These are phyloP conservation scores for Thalassiosira profunda DNA, from an alignment of 108 stramenopile species.

Conservation along the genomic window DNA sequence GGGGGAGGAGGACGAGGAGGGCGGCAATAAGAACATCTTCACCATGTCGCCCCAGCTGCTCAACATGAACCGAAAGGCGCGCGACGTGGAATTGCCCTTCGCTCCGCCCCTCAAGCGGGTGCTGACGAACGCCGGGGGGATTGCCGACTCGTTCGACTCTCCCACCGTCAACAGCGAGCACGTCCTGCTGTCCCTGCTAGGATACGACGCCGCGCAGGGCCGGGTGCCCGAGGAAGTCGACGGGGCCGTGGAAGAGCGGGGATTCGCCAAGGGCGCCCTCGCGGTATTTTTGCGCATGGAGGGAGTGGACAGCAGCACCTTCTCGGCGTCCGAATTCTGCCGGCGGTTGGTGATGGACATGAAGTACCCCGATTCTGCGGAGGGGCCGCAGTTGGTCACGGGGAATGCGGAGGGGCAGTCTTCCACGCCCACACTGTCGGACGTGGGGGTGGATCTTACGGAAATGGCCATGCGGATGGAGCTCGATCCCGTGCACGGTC, in stretches of 20 bases:
- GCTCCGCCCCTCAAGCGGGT: conserved; percentile 55
- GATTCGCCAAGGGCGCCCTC: conserved; percentile 55
- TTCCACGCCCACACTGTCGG: conserved; percentile 64
- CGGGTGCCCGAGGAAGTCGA: conserved; percentile 38
- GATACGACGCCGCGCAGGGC: conserved; percentile 49
- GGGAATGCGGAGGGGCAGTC: conserved; percentile 27
- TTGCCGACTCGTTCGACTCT: conserved; percentile 64
- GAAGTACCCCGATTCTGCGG: conserved; percentile 38
- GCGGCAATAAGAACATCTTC: conserved; percentile 31
- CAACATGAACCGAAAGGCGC: conserved; percentile 54
- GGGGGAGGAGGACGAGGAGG: conserved; percentile 28
- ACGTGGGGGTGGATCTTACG: conserved; percentile 78
- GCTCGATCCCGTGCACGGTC: conserved; percentile 97
- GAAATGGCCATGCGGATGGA: conserved; percentile 92
- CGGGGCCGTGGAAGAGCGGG: conserved; percentile 28
- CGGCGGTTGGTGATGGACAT: conserved; percentile 65
- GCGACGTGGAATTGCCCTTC: conserved; percentile 69
- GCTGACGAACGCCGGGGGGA: conserved; percentile 51
- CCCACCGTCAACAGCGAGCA: conserved; percentile 65
- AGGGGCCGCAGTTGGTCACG: conserved; percentile 62
- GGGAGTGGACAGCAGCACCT: conserved; percentile 38
- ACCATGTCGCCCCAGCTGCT: conserved; percentile 32
- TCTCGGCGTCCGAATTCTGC: conserved; percentile 69
- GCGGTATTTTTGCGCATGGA: conserved; percentile 71
- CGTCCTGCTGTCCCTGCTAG: conserved; percentile 71